Percentiles rank a stretch among this genome's conserved stretches.
Evolutionary conservation across 2,329 filamentous ascomycete species (phyloP).

Genomic region (Colletotrichum camelliae): DNA sequence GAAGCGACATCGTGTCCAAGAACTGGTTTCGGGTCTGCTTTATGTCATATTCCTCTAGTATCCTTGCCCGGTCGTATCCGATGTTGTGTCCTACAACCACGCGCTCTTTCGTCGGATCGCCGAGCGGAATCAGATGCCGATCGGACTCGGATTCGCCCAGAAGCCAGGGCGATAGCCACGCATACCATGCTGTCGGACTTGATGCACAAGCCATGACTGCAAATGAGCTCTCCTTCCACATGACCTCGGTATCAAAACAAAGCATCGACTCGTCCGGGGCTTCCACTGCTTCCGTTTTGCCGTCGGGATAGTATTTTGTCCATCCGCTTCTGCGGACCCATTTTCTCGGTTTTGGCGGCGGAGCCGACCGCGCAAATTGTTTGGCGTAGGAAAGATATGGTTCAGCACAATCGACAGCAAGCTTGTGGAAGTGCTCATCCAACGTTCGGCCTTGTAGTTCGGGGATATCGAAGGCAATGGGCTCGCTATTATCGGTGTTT

Average conservation of each 20-base stretch:
- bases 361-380: conserved; percentile 68
- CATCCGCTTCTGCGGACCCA: conserved; percentile 87
- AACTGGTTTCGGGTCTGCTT: conserved; percentile 85
- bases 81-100: conserved; percentile 95
- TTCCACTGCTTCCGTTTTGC: conserved; percentile 71
- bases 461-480: conserved; percentile 88
- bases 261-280: conserved; percentile 82
- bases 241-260: conserved; percentile 94
- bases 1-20: conserved; percentile 96
- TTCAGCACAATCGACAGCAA: conserved; percentile 86
- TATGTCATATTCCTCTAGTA: conserved; percentile 88
- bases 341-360: conserved; percentile 66
- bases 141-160: conserved; percentile 80
- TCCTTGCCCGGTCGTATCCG: conserved; percentile 88
- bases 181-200: conserved; percentile 92
- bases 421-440: conserved; percentile 91
- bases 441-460: conserved; percentile 78
- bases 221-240: conserved; percentile 92
- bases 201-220: conserved; percentile 97
- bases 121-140: conserved; percentile 85
- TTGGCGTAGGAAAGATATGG: conserved; percentile 81
- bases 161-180: conserved; percentile 96
- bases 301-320: conserved; percentile 88
- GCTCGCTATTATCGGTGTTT: conserved; percentile 76
- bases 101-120: conserved; percentile 73